Evolutionary conservation across 176 grass and related monocot species (phyloP).

Genomic region (Avena sativa): DNA sequence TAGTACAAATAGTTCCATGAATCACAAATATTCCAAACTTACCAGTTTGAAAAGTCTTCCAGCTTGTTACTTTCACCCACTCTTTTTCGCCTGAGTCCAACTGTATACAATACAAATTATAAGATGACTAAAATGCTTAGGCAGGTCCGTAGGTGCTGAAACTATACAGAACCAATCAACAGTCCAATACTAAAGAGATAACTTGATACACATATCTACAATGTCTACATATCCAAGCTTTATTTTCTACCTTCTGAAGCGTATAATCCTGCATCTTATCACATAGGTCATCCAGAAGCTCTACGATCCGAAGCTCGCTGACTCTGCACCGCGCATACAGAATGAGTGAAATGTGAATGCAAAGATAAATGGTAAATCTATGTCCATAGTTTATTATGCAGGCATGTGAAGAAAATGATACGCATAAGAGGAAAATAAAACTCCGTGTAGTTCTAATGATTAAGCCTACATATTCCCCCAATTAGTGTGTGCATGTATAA

Average conservation of each 20-base stretch:
- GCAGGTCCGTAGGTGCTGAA: not conserved
- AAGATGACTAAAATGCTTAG: constrained; percentile 27
- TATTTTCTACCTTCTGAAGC: constrained; percentile 62
- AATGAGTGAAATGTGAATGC: constrained; percentile 7
- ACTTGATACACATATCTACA: not conserved
- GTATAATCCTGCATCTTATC: constrained; percentile 98
- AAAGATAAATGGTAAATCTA: constrained; percentile 32
- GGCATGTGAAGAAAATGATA: constrained; percentile 10
- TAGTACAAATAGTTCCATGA: not conserved
- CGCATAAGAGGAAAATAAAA: not conserved
- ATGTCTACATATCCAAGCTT: not conserved
- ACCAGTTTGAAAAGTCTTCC: constrained; percentile 77
- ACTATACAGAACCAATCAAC: not conserved
- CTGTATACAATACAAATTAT: constrained; percentile 49
- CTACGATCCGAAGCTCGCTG: constrained; percentile 90
- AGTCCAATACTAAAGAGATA: not conserved
- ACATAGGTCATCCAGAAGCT: constrained; percentile 96
- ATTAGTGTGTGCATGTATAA: not conserved
- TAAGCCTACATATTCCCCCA: not conserved
- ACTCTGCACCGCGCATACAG: constrained; percentile 55
- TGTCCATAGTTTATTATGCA: not conserved
- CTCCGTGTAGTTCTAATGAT: too few relatives aligned
- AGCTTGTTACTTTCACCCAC: constrained; percentile 85
- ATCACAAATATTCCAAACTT: constrained; percentile 18
- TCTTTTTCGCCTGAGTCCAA: constrained; percentile 69